Conservation (phyloP, 371 early-diverging fungal genomes). For the Synchytrium microbalum region DNA sequence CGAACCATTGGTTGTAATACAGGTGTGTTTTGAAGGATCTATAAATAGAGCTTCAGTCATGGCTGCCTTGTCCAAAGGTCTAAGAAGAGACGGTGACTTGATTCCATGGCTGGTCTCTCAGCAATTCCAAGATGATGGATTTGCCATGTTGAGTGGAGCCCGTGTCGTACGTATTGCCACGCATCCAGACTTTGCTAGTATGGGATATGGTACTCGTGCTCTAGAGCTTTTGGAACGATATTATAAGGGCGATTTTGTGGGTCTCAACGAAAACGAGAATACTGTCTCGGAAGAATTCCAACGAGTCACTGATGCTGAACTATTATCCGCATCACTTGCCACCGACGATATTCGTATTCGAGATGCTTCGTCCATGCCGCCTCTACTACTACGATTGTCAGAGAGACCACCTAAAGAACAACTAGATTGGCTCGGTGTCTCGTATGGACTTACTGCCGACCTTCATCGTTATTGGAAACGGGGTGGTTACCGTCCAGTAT, state of each 20-base stretch:
- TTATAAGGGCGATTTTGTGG: conserved; percentile 72
- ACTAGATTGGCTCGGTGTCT: conserved; percentile 95
- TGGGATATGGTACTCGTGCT: conserved; percentile 96
- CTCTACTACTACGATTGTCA: conserved; percentile 70
- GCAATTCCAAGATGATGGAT: conserved; percentile 95
- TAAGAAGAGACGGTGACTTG: conserved; percentile 89
- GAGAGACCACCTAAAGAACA: conserved; percentile 65
- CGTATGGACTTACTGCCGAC: conserved; percentile 84
- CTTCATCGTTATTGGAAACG: conserved; percentile 97
- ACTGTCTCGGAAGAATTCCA: conserved; percentile 26
- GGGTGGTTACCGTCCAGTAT: conserved; percentile 84
- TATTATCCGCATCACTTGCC: conserved; percentile 40
- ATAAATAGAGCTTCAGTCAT: conserved; percentile 81
- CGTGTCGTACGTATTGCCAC: conserved; percentile 99
- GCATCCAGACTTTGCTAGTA: conserved; percentile 93
- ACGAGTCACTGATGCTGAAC: conserved; percentile 46
- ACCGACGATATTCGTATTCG: conserved; percentile 74
- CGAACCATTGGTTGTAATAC: conserved; percentile 90
- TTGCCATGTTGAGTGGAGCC: conserved; percentile 89
- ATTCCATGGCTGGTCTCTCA: conserved; percentile 97
- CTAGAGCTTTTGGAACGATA: conserved; percentile 77
- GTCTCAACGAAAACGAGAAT: conserved; percentile 57
- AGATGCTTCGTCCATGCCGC: conserved; percentile 83
- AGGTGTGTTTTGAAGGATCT: conserved; percentile 92
- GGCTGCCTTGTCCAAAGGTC: conserved; percentile 76